Conservation (phyloP, 2,329 filamentous ascomycete genomes). For the Aspergillus proliferans region DNA sequence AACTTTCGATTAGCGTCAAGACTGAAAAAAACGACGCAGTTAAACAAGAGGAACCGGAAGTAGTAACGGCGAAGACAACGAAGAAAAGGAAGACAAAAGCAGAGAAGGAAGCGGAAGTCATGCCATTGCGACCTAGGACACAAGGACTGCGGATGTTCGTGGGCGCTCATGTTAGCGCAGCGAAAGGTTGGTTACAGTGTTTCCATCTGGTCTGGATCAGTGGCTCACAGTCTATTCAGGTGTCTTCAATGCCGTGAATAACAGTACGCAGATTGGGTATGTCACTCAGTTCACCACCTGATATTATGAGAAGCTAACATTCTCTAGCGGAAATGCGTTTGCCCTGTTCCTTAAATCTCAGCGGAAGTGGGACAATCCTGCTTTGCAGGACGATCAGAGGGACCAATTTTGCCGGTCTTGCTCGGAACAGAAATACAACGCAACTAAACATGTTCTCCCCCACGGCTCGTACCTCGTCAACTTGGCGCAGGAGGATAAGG, state of each 20-base stretch:
- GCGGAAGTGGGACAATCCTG: slow-evolving; percentile 84
- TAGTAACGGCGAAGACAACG: slow-evolving; percentile 46
- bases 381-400: slow-evolving; percentile 61
- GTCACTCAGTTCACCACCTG: slow-evolving; percentile 4
- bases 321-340: slow-evolving; percentile 74
- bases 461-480: slow-evolving; percentile 97
- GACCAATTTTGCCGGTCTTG: slow-evolving; percentile 65
- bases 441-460: slow-evolving; percentile 67
- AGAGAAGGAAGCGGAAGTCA: slow-evolving; percentile 50
- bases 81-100: slow-evolving; percentile 49
- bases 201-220: slow-evolving; percentile 6
- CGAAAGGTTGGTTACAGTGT: slow-evolving; percentile 59
- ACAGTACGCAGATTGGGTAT: slow-evolving; percentile 67
- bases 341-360: slow-evolving; percentile 95
- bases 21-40: slow-evolving; percentile 5
- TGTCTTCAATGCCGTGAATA: slow-evolving; percentile 79
- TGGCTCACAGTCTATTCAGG: slow-evolving; percentile 44
- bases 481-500: slow-evolving; percentile 73
- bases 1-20: neutral
- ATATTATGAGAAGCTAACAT: neutral
- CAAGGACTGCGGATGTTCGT: slow-evolving; percentile 71
- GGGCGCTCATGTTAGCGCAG: slow-evolving; percentile 84
- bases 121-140: slow-evolving; percentile 65
- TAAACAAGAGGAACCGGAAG: slow-evolving; percentile 17
- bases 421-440: slow-evolving; percentile 64